A percentile compares a stretch with the other conserved stretches of the same genome.
phyloP scores from a whole-genome alignment of 352 stramenopile genomes.

The Plasmopara viticola region DNA sequence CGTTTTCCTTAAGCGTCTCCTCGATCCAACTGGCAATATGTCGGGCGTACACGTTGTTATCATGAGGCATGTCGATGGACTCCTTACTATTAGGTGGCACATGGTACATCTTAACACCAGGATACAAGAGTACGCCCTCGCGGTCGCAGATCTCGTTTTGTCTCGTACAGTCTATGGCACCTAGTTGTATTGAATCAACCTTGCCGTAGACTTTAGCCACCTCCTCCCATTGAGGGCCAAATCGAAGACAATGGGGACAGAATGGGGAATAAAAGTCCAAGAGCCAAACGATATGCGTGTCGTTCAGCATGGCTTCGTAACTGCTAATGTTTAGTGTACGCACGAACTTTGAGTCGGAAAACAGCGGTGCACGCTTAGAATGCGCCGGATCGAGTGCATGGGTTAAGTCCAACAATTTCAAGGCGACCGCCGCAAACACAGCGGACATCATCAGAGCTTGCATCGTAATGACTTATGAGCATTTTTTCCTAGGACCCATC shows the following conservation, averaged over 20 bases:
- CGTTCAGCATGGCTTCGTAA: slow-evolving; percentile 38
- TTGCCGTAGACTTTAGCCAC: slow-evolving; percentile 47
- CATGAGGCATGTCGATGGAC: slow-evolving; percentile 30
- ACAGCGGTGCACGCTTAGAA: slow-evolving; percentile 13
- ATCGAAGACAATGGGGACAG: slow-evolving; percentile 71
- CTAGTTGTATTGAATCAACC: slow-evolving; percentile 40
- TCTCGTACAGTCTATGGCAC: slow-evolving; percentile 64
- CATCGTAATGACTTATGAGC: too few relatives aligned
- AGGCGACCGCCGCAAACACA: slow-evolving; percentile 1
- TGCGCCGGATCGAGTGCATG: slow-evolving; percentile 4
- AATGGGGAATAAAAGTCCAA: slow-evolving; percentile 79
- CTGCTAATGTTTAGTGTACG: slow-evolving; percentile 21
- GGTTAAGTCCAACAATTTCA: background rate
- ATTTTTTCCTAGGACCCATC: too few relatives aligned
- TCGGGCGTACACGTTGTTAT: slow-evolving; percentile 15
- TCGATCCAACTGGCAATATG: slow-evolving; percentile 64
- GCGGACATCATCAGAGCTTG: slow-evolving; percentile 6
- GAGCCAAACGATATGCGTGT: slow-evolving; percentile 51
- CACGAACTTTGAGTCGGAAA: slow-evolving; percentile 13
- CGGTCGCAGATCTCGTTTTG: slow-evolving; percentile 41
- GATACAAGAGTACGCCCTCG: slow-evolving; percentile 57
- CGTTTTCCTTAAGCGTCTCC: slow-evolving; percentile 37
- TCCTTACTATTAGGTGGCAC: slow-evolving; percentile 27
- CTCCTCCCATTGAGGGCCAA: slow-evolving; percentile 58
- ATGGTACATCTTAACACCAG: slow-evolving; percentile 60